A percentile compares a stretch with the other conserved stretches of the same genome.
phyloP scores from a whole-genome alignment of 164 flowering plant genomes.

The Magnolia kwangsiensis region DNA sequence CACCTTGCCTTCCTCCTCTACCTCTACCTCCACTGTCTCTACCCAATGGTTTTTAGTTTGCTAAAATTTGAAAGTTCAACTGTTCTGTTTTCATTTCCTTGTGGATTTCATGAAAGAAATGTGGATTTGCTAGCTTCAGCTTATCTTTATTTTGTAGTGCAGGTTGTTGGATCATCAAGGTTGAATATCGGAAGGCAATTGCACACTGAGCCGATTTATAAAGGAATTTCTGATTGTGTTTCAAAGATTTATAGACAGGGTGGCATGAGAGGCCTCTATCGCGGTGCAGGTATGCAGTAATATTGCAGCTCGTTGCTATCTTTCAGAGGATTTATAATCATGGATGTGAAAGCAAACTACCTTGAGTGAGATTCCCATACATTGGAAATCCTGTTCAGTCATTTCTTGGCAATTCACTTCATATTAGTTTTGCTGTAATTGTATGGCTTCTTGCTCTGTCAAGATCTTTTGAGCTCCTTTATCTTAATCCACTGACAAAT shows the following conservation, averaged over 20 bases:
- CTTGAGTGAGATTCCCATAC: not conserved
- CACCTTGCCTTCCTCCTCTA: not conserved
- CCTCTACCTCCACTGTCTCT: too few relatives aligned
- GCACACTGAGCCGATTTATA: constrained; percentile 48
- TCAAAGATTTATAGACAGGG: constrained; percentile 63
- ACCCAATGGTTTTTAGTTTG: not conserved
- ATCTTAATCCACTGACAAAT: not conserved
- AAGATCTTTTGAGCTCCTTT: not conserved
- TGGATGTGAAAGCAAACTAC: constrained; percentile 4
- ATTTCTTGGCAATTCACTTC: too few relatives aligned
- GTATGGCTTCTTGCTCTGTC: too few relatives aligned
- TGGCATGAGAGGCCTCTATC: constrained; percentile 82
- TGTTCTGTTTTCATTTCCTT: not conserved
- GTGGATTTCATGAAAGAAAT: not conserved
- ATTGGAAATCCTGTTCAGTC: not conserved
- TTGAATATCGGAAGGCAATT: constrained; percentile 31
- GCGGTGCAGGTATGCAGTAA: constrained; percentile 74
- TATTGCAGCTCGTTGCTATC: not conserved
- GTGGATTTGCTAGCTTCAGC: not conserved
- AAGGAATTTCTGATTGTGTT: constrained; percentile 84
- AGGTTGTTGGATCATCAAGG: constrained; percentile 65
- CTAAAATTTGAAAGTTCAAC: not conserved
- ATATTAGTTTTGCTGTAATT: too few relatives aligned
- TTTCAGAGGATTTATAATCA: not conserved
- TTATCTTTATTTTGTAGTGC: constrained; percentile 17